Evolutionary conservation across 768 basidiomycete genomes (phyloP).

Genomic region (Mycena indigotica): DNA sequence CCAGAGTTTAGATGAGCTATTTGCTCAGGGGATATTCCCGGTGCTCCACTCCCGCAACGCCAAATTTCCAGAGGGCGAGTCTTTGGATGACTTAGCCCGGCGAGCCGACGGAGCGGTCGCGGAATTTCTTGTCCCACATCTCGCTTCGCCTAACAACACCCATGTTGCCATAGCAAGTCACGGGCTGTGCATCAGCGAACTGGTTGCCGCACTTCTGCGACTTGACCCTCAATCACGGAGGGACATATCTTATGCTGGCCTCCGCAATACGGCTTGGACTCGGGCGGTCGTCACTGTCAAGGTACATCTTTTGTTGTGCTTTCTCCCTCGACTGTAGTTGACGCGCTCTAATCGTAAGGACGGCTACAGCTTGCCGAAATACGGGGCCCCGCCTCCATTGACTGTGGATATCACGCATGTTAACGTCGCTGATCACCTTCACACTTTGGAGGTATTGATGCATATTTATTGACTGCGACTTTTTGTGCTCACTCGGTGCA

Average conservation of each 20-base stretch:
- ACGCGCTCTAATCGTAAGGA: too few relatives aligned
- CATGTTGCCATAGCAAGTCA: slow-evolving; percentile 77
- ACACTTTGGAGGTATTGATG: slow-evolving; percentile 23
- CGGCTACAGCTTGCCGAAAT: slow-evolving; percentile 9
- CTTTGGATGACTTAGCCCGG: slow-evolving; percentile 58
- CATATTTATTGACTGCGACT: neutral
- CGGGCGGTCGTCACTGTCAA: slow-evolving; percentile 49
- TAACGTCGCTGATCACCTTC: slow-evolving; percentile 40
- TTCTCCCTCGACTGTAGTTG: too few relatives aligned
- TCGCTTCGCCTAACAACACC: slow-evolving; percentile 43
- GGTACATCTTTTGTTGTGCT: slow-evolving; percentile 35
- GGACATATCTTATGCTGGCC: slow-evolving; percentile 44
- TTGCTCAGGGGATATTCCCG: slow-evolving; percentile 55
- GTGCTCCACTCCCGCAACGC: slow-evolving; percentile 47
- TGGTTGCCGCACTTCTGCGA: slow-evolving; percentile 56
- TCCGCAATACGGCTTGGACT: slow-evolving; percentile 78
- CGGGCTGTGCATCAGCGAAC: slow-evolving; percentile 68
- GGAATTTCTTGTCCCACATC: slow-evolving; percentile 60
- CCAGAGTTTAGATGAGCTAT: slow-evolving; percentile 45
- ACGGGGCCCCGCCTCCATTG: slow-evolving; percentile 28
- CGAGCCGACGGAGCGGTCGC: slow-evolving; percentile 56
- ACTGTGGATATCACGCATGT: slow-evolving; percentile 39
- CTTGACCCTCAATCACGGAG: slow-evolving; percentile 49
- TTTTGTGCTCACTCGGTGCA: slow-evolving; percentile 2
- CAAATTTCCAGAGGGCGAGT: slow-evolving; percentile 71